phyloP scores from a whole-genome alignment of 2,329 filamentous ascomycete genomes.

The Claviceps purpurea region DNA sequence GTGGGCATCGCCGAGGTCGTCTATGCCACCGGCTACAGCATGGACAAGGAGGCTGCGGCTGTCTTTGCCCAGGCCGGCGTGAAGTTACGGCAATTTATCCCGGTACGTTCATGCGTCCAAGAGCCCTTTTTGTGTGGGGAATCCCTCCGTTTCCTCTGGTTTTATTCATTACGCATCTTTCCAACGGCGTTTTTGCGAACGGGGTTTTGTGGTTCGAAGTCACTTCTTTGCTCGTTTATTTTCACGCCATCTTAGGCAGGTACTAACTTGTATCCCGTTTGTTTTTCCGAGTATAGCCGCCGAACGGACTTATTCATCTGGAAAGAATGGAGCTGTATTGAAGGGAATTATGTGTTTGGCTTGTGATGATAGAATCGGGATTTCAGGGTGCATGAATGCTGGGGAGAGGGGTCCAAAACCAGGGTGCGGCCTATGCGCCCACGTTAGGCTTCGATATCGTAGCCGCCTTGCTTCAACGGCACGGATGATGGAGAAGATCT shows the following conservation, averaged over 20 bases:
- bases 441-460: not conserved
- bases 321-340: slow-evolving; percentile 34
- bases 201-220: not conserved
- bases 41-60: slow-evolving; percentile 72
- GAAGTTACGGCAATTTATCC: slow-evolving; percentile 72
- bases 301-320: slow-evolving; percentile 50
- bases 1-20: slow-evolving; percentile 94
- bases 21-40: slow-evolving; percentile 86
- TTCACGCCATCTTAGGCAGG: not conserved
- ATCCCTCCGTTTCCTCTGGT: not conserved
- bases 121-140: not conserved
- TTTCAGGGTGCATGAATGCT: not conserved
- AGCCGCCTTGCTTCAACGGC: not conserved
- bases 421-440: not conserved
- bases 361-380: not conserved
- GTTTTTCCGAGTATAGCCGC: slow-evolving; percentile 33
- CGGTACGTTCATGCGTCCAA: slow-evolving; percentile 40
- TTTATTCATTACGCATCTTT: not conserved
- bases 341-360: not conserved
- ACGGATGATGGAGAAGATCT: not conserved
- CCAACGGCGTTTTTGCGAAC: not conserved
- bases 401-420: not conserved
- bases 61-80: slow-evolving; percentile 80
- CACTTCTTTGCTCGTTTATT: not conserved
- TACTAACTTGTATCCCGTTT: not conserved